These are phyloP conservation scores for Colletotrichum caudatum DNA, from an alignment of 2,329 filamentous ascomycete species.

Conservation along the genomic window DNA sequence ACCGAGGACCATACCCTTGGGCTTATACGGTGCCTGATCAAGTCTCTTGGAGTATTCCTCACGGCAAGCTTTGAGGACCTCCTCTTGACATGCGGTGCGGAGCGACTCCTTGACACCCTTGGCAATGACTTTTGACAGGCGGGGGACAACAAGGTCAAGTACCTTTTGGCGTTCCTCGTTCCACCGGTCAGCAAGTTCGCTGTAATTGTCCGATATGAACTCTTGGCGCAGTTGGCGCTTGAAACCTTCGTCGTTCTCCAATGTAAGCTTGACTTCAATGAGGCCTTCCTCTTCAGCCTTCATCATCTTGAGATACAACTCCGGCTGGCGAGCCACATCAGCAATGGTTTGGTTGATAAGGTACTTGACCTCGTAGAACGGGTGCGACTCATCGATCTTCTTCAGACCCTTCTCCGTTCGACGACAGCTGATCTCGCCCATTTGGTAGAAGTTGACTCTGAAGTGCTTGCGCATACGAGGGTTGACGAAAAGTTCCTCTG, in stretches of 20 bases:
- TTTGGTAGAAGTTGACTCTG: conserved; percentile 84
- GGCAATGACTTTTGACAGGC: conserved; percentile 85
- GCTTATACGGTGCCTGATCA: conserved; percentile 96
- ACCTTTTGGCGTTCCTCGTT: conserved; percentile 89
- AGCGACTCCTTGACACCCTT: conserved; percentile 96
- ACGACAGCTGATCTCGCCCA: conserved; percentile 85
- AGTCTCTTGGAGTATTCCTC: conserved; percentile 90
- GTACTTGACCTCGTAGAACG: conserved; percentile 98
- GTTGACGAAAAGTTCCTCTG: conserved; percentile 89
- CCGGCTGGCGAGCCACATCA: conserved; percentile 84
- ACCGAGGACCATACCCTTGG: conserved; percentile 90
- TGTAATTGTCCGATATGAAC: conserved; percentile 95
- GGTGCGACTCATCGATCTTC: conserved; percentile 93
- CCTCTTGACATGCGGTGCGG: conserved; percentile 92
- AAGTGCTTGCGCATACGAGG: conserved; percentile 92
- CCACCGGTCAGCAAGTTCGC: conserved; percentile 94
- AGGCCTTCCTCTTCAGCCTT: conserved; percentile 95
- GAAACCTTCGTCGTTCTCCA: conserved; percentile 83
- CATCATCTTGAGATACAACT: conserved; percentile 96
- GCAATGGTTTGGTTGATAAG: conserved; percentile 87
- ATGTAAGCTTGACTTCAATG: conserved; percentile 83
- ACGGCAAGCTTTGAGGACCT: conserved; percentile 87
- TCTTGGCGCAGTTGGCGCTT: conserved; percentile 81
- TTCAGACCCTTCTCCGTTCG: conserved; percentile 94
- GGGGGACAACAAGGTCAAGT: conserved; percentile 82